These are phyloP conservation scores for Gossypium trilobum DNA, from an alignment of 441 rosid genomes.

Conservation along the genomic window DNA sequence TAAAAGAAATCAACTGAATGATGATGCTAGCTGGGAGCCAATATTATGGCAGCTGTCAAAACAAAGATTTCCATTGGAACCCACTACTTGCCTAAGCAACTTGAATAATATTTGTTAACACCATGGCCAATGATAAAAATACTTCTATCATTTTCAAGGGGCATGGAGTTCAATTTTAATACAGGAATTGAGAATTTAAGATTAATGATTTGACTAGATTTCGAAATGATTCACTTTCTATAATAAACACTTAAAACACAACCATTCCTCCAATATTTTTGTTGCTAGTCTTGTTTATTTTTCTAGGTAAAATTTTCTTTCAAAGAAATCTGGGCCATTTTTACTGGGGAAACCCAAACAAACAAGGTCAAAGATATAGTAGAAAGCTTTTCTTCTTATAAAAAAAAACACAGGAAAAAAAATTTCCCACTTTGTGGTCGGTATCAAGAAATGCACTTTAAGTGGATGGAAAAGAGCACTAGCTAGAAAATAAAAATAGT, in stretches of 20 bases:
- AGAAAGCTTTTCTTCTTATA: not conserved
- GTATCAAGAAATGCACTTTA: not conserved
- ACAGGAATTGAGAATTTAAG: not conserved
- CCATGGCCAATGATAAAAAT: not conserved
- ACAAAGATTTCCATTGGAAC: not conserved
- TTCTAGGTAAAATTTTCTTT: not conserved
- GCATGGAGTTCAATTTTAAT: not conserved
- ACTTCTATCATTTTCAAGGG: not conserved
- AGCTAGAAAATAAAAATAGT: not conserved
- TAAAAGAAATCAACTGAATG: not conserved
- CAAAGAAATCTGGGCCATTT: not conserved
- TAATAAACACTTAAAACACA: no score
- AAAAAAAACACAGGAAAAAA: not conserved
- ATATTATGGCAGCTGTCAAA: slow-evolving; percentile 5
- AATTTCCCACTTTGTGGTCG: not conserved
- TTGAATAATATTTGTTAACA: not conserved
- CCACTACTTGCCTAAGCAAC: not conserved
- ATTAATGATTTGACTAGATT: not conserved
- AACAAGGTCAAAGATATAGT: not conserved
- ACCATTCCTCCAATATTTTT: not conserved
- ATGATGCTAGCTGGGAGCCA: slow-evolving; percentile 5
- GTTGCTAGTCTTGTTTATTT: not conserved
- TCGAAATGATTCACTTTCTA: no score
- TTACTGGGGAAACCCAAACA: not conserved
- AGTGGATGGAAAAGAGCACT: slow-evolving; percentile 2